Base-by-base conservation (phyloP, 192 early-diverging fungal genomes). In the Linnemannia hyalina region DNA sequence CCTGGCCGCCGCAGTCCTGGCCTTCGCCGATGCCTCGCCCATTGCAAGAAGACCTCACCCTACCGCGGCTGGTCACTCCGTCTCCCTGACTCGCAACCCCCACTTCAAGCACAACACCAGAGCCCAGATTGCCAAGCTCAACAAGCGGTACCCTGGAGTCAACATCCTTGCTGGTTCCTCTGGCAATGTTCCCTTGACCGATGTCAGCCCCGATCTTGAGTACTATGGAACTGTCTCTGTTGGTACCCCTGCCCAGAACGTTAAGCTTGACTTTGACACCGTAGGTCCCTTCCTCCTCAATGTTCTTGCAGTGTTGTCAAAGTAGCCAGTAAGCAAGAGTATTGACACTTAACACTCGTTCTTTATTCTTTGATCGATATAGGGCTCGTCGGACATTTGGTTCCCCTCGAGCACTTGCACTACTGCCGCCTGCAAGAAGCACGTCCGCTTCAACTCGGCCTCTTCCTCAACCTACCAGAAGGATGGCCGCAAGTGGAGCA, bases 171-270 rank as follows among this genome's bases (percentile, higher is more conserved):
- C 46, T 16, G 80, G 35, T 23, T 76, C 63, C 47, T 47, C 78
- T 13, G 80, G 80, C 26, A 42, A 70, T 1, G 80, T 82, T 35
- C 83, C 83, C 22, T 49, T 90, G 68, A 82, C 81, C 35, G 80
- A 90, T 73, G 87, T 85, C 63, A 57, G 55, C 40, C 49, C 76
- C 49, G 92, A 93, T 52, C 41, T 86, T 42, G 86, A 95, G 89
- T 95, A 95, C 77, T 95, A 95, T 69, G 92, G 90, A 71, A 83
- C 81, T 15, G 92, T 94, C 52, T 80, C 89, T 6, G 85, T 94
- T 55, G 94, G 94, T 15, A 90, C 93, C 26, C 94, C 94, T 68
- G 89, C 91, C 26, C 92, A 94, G 76, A 86, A 79, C 26, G 90
- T 95, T 84, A 94, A 94, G 80, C 87, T 81, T 20, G 72, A 91